Percentiles rank a stretch among this genome's conserved stretches.
Conservation (phyloP, 805 yeast species). For the Pichia exigua region DNA sequence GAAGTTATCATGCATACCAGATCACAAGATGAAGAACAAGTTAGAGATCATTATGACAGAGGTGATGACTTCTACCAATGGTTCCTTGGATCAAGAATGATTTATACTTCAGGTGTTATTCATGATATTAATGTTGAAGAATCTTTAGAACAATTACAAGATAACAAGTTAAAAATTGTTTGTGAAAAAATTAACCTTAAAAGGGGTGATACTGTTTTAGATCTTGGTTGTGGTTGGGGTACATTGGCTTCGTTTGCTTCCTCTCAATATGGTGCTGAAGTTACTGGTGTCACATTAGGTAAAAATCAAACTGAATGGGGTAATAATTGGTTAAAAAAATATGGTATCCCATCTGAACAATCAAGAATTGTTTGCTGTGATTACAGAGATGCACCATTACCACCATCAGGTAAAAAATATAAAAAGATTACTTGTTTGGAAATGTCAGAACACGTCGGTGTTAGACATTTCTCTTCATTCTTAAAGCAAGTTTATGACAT, state of each 20-base stretch:
- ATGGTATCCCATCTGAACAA: conserved; percentile 63
- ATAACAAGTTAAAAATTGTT: conserved; percentile 79
- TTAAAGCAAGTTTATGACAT: conserved; percentile 74
- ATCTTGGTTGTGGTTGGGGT: conserved; percentile 96
- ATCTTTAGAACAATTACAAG: conserved; percentile 74
- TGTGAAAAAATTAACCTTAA: conserved; percentile 77
- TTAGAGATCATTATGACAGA: conserved; percentile 90
- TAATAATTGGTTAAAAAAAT: conserved; percentile 55
- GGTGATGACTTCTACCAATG: conserved; percentile 93
- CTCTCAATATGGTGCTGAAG: conserved; percentile 72
- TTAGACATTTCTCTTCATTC: conserved; percentile 70
- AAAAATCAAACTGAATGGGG: conserved; percentile 90
- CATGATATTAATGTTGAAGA: conserved; percentile 64
- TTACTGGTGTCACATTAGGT: conserved; percentile 87
- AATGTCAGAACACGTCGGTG: conserved; percentile 96
- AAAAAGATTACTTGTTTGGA: conserved; percentile 86
- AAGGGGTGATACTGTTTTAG: conserved; percentile 68
- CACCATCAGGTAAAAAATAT: conserved; percentile 52
- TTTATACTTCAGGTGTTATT: conserved; percentile 83
- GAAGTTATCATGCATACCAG: conserved; percentile 88
- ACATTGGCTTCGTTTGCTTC: conserved; percentile 82
- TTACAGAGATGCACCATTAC: conserved; percentile 83
- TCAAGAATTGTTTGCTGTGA: conserved; percentile 74
- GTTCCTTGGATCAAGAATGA: conserved; percentile 93
- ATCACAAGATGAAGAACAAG: conserved; percentile 95